phyloP scores from a whole-genome alignment of 495 filamentous ascomycete species.

The Hyaloscypha finlandica region DNA sequence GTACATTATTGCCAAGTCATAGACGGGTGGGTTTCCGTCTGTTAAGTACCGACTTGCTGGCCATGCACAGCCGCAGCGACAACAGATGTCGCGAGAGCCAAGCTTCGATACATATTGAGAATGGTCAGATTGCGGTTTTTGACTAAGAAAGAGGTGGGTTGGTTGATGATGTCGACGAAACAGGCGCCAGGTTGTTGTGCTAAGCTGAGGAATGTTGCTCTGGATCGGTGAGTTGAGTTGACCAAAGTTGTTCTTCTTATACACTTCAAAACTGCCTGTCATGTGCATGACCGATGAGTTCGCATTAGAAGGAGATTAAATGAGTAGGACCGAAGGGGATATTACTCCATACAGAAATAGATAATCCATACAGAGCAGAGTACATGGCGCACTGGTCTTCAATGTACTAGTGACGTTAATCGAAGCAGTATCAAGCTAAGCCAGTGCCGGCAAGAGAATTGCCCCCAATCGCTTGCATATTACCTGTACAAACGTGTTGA shows the following conservation, averaged over 20 bases:
- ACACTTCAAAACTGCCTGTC: no score
- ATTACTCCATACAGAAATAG: background rate
- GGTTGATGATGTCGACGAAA: background rate
- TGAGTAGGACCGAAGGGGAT: background rate
- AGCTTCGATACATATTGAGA: conserved; percentile 3
- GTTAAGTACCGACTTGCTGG: conserved; percentile 60
- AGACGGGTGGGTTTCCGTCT: conserved; percentile 59
- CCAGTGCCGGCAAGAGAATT: background rate
- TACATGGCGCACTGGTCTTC: background rate
- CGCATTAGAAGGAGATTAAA: background rate
- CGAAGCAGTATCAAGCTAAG: background rate
- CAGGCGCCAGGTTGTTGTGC: background rate
- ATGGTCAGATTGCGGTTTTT: no score
- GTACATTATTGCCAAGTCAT: conserved; percentile 60
- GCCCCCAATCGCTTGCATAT: background rate
- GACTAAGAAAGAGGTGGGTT: background rate
- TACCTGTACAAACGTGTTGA: background rate
- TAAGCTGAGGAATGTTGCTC: background rate
- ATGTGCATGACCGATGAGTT: background rate
- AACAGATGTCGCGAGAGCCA: background rate
- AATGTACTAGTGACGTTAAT: background rate
- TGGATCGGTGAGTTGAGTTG: background rate
- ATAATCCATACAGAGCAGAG: background rate
- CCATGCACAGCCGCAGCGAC: background rate
- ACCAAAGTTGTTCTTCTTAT: no score